Conservation (phyloP, 768 basidiomycete species). For the Cystofilobasidium capitatum region DNA sequence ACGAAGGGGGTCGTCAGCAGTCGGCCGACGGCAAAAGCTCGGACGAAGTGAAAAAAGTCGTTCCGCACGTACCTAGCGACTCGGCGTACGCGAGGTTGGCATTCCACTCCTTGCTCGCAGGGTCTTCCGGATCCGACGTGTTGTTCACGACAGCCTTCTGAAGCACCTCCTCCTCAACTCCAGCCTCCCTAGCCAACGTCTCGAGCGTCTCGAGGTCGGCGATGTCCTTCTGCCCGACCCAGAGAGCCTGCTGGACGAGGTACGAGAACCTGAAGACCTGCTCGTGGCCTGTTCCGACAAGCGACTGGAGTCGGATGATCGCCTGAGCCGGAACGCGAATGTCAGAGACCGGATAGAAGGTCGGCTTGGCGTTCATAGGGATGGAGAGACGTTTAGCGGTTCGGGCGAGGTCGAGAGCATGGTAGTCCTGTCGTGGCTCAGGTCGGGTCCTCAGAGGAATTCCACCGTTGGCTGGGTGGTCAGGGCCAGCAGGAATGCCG, state of each 20-base stretch:
- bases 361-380: conserved; percentile 28
- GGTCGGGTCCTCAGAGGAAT: conserved; percentile 29
- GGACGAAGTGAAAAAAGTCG: neutral
- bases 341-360: conserved; percentile 27
- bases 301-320: conserved; percentile 31
- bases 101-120: conserved; percentile 29
- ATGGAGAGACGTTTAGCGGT: conserved; percentile 25
- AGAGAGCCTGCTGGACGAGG: conserved; percentile 31
- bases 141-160: conserved; percentile 27
- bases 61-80: conserved; percentile 30
- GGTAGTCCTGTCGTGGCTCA: conserved; percentile 32
- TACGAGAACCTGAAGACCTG: conserved; percentile 29
- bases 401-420: conserved; percentile 32
- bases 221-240: conserved; percentile 33
- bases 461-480: conserved; percentile 31
- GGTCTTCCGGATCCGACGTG: conserved; percentile 27
- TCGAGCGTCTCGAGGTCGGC: conserved; percentile 26
- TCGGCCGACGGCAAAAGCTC: neutral
- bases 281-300: conserved; percentile 28
- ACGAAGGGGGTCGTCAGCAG: neutral
- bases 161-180: conserved; percentile 27
- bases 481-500: neutral
- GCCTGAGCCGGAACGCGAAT: conserved; percentile 30
- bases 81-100: conserved; percentile 30
- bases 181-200: conserved; percentile 25